These are phyloP conservation scores for Lecanicillium sp. DNA, from an alignment of 2,329 filamentous ascomycete genomes.

Conservation along the genomic window DNA sequence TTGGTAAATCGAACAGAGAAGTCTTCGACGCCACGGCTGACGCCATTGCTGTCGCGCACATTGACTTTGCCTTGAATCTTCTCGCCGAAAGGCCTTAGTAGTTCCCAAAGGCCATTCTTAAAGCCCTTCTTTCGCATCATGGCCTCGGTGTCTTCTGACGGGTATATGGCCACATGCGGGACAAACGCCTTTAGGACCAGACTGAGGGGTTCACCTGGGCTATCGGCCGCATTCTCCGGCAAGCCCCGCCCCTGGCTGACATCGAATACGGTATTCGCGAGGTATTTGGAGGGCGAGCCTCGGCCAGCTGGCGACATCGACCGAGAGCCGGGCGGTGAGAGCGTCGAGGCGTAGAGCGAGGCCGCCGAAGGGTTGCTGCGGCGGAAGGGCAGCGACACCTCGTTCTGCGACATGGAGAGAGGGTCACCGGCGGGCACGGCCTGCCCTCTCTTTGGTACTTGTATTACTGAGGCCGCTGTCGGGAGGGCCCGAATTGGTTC, in stretches of 20 bases:
- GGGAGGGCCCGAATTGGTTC: constrained; percentile 66
- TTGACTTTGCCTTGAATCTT: constrained; percentile 80
- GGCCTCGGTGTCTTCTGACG: constrained; percentile 80
- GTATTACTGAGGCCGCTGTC: constrained; percentile 54
- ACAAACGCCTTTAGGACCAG: constrained; percentile 81
- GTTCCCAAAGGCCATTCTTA: constrained; percentile 70
- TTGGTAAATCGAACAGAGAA: constrained; percentile 82
- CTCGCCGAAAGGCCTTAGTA: constrained; percentile 89
- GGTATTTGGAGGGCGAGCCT: constrained; percentile 49
- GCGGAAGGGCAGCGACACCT: constrained; percentile 48
- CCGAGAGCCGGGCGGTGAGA: constrained; percentile 62
- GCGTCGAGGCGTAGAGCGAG: constrained; percentile 58
- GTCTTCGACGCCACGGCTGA: constrained; percentile 78
- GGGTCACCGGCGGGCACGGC: constrained; percentile 46
- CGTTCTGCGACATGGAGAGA: constrained; percentile 43
- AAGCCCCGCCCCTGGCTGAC: constrained; percentile 38
- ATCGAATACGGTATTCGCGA: constrained; percentile 54
- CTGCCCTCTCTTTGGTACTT: constrained; percentile 56
- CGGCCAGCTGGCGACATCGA: constrained; percentile 61
- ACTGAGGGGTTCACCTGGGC: constrained; percentile 49
- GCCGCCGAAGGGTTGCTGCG: constrained; percentile 52
- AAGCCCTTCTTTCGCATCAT: constrained; percentile 81
- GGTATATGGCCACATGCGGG: constrained; percentile 79
- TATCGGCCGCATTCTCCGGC: constrained; percentile 37
- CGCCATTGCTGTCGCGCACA: constrained; percentile 82